Conservation (phyloP, 441 rosid genomes). For the Eutrema salsugineum region DNA sequence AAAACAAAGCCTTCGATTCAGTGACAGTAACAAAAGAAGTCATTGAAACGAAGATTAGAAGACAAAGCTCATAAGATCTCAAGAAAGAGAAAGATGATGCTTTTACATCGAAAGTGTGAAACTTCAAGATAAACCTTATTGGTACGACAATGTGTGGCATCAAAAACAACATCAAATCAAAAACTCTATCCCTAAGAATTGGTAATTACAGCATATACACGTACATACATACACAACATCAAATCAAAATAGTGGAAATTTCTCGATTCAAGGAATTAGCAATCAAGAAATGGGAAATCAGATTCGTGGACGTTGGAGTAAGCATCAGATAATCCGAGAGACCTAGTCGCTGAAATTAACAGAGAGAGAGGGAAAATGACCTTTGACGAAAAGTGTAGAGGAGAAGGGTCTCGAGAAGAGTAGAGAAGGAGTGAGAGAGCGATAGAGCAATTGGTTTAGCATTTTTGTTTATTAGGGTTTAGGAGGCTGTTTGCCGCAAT, state of each 20-base stretch:
- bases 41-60: not conserved
- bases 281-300: not conserved
- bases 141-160: not conserved
- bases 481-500: not conserved
- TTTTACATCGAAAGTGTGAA: not conserved
- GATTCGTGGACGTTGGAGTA: not conserved
- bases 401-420: conserved; percentile 25
- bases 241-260: not conserved
- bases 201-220: not conserved
- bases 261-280: not conserved
- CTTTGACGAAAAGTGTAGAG: conserved; percentile 31
- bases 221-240: not conserved
- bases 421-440: conserved; percentile 5
- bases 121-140: not conserved
- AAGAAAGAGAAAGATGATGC: not conserved
- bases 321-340: not conserved
- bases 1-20: not conserved
- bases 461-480: not conserved
- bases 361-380: not conserved
- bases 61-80: not conserved
- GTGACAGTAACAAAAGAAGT: not conserved
- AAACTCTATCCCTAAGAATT: not conserved
- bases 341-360: not conserved
- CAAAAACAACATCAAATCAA: too few relatives aligned
- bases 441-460: conserved; percentile 10